Percentiles rank a stretch among this genome's conserved stretches.
These are phyloP conservation scores for Colletotrichum tofieldiae DNA, from an alignment of 2,329 filamentous ascomycete genomes.

Conservation along the genomic window DNA sequence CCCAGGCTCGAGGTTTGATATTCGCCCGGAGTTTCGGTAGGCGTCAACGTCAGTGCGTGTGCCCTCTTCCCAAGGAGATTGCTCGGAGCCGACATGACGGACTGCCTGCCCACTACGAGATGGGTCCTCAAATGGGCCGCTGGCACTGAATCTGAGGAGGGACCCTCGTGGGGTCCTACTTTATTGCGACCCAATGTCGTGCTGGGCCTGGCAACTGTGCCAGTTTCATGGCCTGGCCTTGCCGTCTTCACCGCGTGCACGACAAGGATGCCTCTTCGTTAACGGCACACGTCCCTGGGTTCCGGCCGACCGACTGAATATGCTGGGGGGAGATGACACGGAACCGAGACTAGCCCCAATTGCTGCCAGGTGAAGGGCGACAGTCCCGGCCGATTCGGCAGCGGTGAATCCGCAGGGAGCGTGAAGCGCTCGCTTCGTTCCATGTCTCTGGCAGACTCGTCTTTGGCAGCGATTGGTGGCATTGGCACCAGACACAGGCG, in stretches of 20 bases:
- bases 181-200: constrained; percentile 39
- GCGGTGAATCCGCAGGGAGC: background rate
- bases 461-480: constrained; percentile 18
- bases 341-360: constrained; percentile 24
- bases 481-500: background rate
- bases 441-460: background rate
- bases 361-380: background rate
- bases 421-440: background rate
- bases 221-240: constrained; percentile 32
- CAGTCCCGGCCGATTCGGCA: constrained; percentile 21
- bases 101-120: constrained; percentile 12
- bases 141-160: constrained; percentile 36
- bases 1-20: constrained; percentile 20
- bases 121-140: background rate
- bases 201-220: constrained; percentile 18
- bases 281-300: constrained; percentile 30
- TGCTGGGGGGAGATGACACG: constrained; percentile 21
- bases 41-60: constrained; percentile 10
- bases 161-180: constrained; percentile 28
- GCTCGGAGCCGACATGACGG: constrained; percentile 38
- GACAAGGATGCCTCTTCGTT: constrained; percentile 29
- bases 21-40: constrained; percentile 26
- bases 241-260: constrained; percentile 22
- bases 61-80: constrained; percentile 14
- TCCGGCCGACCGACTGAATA: constrained; percentile 14